Evolutionary conservation across 1,284 basidiomycete genomes (phyloP), one percentile per base, ranked within the genome.

Genomic region (Gomphus sp.): DNA sequence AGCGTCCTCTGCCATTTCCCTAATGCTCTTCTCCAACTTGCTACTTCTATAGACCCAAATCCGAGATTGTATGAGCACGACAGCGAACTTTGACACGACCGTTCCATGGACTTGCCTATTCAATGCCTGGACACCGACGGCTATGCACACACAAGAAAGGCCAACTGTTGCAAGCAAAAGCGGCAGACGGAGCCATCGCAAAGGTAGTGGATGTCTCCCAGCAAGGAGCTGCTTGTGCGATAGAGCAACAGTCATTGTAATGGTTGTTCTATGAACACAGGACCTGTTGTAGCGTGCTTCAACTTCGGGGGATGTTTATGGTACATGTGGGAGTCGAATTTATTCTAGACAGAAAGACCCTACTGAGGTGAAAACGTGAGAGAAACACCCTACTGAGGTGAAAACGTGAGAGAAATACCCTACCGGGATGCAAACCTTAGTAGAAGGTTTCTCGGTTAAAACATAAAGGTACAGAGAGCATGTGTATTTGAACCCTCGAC

Each of bases 91-190:
- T 18, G 18, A 14, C 48, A 31, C 5, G n/a, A 33, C 11, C 18
- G 31, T 52, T 11, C 31, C n/a, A 44, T 14, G 41, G 11, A 28
- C 53, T 22, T 48, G 57, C 61, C 55, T 59, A n/a, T 51, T 43
- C 25, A 62, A 28, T 0, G 61, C 61, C 52, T 62, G 61, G 9
- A 45, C 55, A 25, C 60, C 53, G n/a, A 62, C 61, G 16, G 61
- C 61, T 10, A 62, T 57, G 43, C 60, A 61, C 18, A 61, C 59
- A 55, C 39, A 49, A 11, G 60, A 56, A n/a, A 62, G 34, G n/a
- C 60, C 61, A 14, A 60, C 37, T 1, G 61, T 62, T 12, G 55
- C 53, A 3, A 62, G 18, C 45, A 56, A 25, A n/a, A 62, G 48
- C 28, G 61, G 61, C 11, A 62, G 33, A 14, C 61, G 50, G 6